Evolutionary conservation across 129 eudicot species (phyloP).

Genomic region (Erigeron canadensis): DNA sequence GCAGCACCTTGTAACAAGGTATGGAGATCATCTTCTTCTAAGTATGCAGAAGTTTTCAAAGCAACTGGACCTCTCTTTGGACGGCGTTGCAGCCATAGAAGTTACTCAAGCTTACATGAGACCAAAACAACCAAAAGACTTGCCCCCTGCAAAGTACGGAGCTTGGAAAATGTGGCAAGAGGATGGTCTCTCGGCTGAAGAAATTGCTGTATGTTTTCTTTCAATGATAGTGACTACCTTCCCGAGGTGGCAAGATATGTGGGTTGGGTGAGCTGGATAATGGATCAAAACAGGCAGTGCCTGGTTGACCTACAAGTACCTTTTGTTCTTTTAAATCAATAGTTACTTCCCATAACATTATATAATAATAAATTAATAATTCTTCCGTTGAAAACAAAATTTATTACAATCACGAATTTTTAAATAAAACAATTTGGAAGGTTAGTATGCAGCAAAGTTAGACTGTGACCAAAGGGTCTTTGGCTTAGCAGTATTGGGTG

Average conservation of each 20-base stretch:
- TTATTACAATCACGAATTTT: background rate
- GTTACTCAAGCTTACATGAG: constrained; percentile 28
- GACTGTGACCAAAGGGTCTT: too few species aligned
- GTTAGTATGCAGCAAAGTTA: background rate
- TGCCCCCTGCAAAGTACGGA: constrained; percentile 67
- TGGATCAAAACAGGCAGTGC: background rate
- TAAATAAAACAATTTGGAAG: background rate
- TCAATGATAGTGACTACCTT: background rate
- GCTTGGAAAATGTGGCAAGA: constrained; percentile 97
- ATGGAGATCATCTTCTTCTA: constrained; percentile 70
- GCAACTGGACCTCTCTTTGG: constrained; percentile 57
- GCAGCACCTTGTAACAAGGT: constrained; percentile 67
- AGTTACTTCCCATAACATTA: background rate
- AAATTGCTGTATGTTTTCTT: constrained; percentile 63
- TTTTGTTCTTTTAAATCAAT: background rate
- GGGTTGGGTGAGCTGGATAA: constrained; percentile 3
- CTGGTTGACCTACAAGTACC: background rate
- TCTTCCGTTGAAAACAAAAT: too few species aligned
- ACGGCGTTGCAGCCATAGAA: constrained; percentile 49
- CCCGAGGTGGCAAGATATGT: constrained; percentile 14
- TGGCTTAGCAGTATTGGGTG: too few species aligned
- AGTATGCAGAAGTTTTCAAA: constrained; percentile 50
- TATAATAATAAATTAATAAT: too few species aligned
- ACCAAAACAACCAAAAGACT: constrained; percentile 41
- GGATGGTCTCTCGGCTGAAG: constrained; percentile 60